Percentiles rank a stretch among this genome's conserved stretches.
These are phyloP conservation scores for Lactarius psammicola DNA, from an alignment of 768 basidiomycete genomes.

Conservation along the genomic window DNA sequence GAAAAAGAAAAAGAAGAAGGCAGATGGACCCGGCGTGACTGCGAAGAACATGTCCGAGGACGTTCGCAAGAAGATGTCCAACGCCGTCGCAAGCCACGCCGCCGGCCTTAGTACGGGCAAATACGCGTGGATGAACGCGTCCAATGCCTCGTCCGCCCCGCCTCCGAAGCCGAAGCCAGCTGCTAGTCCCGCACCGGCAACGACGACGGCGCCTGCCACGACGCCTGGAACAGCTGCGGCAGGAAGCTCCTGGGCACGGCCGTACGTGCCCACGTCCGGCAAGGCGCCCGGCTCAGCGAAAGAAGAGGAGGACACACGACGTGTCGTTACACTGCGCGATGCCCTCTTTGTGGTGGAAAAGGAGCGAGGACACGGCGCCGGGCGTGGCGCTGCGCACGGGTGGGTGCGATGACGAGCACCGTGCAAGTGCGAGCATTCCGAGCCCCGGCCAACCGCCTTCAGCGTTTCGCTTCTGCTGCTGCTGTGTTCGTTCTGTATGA, in stretches of 20 bases:
- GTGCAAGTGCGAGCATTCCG: neutral
- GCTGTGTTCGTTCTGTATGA: slow-evolving; percentile 16
- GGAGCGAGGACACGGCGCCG: slow-evolving; percentile 81
- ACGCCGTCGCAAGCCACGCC: slow-evolving; percentile 84
- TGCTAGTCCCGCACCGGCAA: slow-evolving; percentile 32
- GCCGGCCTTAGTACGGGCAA: slow-evolving; percentile 75
- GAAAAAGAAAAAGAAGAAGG: slow-evolving; percentile 79
- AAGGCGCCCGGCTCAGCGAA: slow-evolving; percentile 41
- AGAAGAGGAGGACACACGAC: slow-evolving; percentile 52
- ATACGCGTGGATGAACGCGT: slow-evolving; percentile 87
- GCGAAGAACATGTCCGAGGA: slow-evolving; percentile 91
- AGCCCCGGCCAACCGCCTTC: neutral
- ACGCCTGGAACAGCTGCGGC: slow-evolving; percentile 30
- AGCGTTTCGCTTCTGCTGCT: slow-evolving; percentile 3
- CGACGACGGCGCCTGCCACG: slow-evolving; percentile 33
- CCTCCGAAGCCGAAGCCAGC: slow-evolving; percentile 36
- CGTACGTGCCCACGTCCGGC: slow-evolving; percentile 56
- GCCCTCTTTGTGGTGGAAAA: slow-evolving; percentile 84
- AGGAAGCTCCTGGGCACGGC: slow-evolving; percentile 54
- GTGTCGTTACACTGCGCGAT: slow-evolving; percentile 68
- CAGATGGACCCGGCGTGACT: slow-evolving; percentile 79
- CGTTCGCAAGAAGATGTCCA: slow-evolving; percentile 87
- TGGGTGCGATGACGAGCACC: slow-evolving; percentile 39
- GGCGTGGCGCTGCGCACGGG: slow-evolving; percentile 69
- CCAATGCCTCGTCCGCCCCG: slow-evolving; percentile 46